Percentiles rank a stretch among this genome's conserved stretches.
Evolutionary conservation across 1,284 basidiomycete species (phyloP).

Genomic region (Neonothopanus nambi): DNA sequence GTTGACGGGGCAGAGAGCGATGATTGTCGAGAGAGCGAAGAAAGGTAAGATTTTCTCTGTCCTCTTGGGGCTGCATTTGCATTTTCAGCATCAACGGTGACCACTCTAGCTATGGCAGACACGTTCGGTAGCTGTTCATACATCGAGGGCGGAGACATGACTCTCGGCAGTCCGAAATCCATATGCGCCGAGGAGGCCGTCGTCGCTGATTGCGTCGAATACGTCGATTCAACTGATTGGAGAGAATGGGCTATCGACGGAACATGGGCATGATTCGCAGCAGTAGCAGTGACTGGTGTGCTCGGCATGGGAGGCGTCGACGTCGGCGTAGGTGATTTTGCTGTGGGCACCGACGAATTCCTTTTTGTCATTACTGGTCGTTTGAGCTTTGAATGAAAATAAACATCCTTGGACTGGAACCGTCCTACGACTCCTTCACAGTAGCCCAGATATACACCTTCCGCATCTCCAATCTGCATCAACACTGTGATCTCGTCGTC

Average conservation of each 20-base stretch:
- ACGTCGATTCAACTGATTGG: neutral
- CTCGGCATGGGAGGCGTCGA: conserved; percentile 6
- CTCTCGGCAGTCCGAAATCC: conserved; percentile 10
- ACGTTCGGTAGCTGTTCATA: neutral
- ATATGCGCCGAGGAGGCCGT: conserved; percentile 2
- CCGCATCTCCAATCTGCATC: conserved; percentile 63
- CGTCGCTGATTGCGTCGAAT: neutral
- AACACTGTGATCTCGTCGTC: conserved; percentile 81
- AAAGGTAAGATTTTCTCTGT: no score
- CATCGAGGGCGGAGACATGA: conserved; percentile 11
- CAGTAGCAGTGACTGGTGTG: conserved; percentile 6
- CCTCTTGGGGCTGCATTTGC: no score
- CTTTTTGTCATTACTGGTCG: conserved; percentile 78
- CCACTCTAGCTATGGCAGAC: no score
- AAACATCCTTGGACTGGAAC: conserved; percentile 70
- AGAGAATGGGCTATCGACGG: conserved; percentile 1
- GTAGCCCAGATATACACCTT: conserved; percentile 68
- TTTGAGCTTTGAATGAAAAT: conserved; percentile 77
- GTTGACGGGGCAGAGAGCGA: no score
- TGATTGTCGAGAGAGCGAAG: no score
- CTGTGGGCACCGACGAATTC: conserved; percentile 29
- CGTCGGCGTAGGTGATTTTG: conserved; percentile 22
- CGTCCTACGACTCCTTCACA: conserved; percentile 92
- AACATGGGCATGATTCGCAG: conserved; percentile 3
- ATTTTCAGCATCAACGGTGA: no score